Percentiles rank a stretch among this genome's conserved stretches.
Conservation (phyloP, 345 rosid species). For the Limnanthes douglasii region DNA sequence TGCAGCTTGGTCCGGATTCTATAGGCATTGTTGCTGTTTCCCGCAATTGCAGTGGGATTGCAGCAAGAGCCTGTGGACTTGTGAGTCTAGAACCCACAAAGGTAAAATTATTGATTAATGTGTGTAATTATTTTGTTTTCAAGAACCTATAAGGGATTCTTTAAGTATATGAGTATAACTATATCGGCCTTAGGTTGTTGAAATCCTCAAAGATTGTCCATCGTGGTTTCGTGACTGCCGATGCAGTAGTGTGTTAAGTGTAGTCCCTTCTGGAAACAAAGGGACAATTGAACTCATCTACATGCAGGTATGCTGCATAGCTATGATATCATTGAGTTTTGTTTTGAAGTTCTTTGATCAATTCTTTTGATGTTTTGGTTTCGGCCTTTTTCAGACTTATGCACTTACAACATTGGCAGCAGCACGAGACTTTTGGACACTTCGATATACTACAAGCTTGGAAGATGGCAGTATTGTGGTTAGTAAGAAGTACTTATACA, state of each 20-base stretch:
- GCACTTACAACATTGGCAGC: constrained; percentile 89
- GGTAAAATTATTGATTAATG: constrained; percentile 21
- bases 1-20: constrained; percentile 99
- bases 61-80: constrained; percentile 99
- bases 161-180: not conserved
- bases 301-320: constrained; percentile 48
- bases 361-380: not conserved
- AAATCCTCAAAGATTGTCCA: constrained; percentile 92
- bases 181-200: constrained; percentile 39
- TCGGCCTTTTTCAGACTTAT: constrained; percentile 62
- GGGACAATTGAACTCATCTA: constrained; percentile 83
- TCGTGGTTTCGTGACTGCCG: constrained; percentile 98
- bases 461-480: constrained; percentile 97
- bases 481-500: constrained; percentile 3
- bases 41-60: constrained; percentile 92
- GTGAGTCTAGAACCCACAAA: constrained; percentile 97
- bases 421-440: constrained; percentile 92
- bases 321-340: not conserved
- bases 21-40: constrained; percentile 98
- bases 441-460: constrained; percentile 73
- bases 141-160: too few relatives aligned
- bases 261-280: constrained; percentile 71
- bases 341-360: not conserved
- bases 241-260: constrained; percentile 52
- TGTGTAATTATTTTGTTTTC: not conserved